These are phyloP conservation scores for Ophiocordyceps sinensis DNA, from an alignment of 2,329 filamentous ascomycete genomes.

Conservation along the genomic window DNA sequence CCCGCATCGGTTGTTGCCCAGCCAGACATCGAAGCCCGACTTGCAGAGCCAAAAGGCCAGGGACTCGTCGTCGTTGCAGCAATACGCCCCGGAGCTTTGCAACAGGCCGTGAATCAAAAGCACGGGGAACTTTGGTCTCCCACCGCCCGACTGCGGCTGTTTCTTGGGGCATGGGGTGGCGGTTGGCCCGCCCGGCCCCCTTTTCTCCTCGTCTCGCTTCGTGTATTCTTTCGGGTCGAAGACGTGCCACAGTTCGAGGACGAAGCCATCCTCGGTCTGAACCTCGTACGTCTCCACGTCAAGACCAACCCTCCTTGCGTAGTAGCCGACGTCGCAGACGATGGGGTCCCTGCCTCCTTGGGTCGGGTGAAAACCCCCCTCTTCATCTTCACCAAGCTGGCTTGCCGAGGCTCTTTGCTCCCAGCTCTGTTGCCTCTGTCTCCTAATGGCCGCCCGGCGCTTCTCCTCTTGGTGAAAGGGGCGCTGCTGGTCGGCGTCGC, in stretches of 20 bases:
- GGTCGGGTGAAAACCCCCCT: constrained; percentile 39
- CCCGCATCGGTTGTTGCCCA: constrained; percentile 86
- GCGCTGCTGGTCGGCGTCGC: constrained; percentile 42
- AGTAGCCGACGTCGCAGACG: constrained; percentile 68
- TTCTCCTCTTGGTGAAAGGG: constrained; percentile 64
- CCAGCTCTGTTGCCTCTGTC: constrained; percentile 50
- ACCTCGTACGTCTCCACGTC: constrained; percentile 74
- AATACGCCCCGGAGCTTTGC: constrained; percentile 79
- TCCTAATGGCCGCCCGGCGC: constrained; percentile 39
- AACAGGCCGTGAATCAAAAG: constrained; percentile 79
- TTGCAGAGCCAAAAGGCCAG: constrained; percentile 88
- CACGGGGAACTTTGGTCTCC: constrained; percentile 59
- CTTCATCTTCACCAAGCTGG: constrained; percentile 24
- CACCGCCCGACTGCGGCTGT: not conserved
- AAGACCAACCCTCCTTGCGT: constrained; percentile 74
- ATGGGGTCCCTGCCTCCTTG: constrained; percentile 72
- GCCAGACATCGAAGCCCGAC: constrained; percentile 86
- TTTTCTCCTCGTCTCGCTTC: constrained; percentile 32
- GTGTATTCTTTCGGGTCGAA: constrained; percentile 68
- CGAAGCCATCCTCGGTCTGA: constrained; percentile 86
- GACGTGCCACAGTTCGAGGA: constrained; percentile 79
- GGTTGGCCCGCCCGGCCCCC: constrained; percentile 9
- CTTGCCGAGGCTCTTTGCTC: constrained; percentile 24
- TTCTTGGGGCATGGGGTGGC: constrained; percentile 1
- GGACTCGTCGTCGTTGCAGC: constrained; percentile 77